Evolutionary conservation across 768 basidiomycete species (phyloP).

Genomic region (Coprinopsis marcescibilis): DNA sequence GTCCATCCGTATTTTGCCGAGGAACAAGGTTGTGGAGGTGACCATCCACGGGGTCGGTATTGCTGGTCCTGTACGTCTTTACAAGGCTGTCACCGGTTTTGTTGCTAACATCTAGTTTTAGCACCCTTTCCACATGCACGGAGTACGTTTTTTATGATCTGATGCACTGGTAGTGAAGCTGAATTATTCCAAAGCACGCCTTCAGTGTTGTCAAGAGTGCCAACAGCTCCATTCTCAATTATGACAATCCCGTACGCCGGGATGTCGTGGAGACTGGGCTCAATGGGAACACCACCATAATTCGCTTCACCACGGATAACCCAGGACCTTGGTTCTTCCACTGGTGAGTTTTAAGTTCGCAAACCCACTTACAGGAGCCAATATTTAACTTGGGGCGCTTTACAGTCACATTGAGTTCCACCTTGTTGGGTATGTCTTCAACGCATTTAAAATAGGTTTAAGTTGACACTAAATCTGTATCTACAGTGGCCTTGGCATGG

Average conservation of each 20-base stretch:
- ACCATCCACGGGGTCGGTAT: conserved; percentile 30
- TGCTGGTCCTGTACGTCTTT: conserved; percentile 11
- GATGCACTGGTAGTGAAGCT: too few relatives aligned
- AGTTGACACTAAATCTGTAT: not conserved
- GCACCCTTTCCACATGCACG: conserved; percentile 45
- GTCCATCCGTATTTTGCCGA: conserved; percentile 37
- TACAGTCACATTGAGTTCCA: conserved; percentile 6
- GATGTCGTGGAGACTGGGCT: conserved; percentile 47
- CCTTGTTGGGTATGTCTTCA: conserved; percentile 15
- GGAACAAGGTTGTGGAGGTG: conserved; percentile 44
- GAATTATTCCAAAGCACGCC: conserved; percentile 19
- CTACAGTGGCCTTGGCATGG: conserved; percentile 24
- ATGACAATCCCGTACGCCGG: conserved; percentile 45
- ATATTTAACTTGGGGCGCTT: not conserved
- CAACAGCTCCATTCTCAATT: conserved; percentile 34
- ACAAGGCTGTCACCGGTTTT: not conserved
- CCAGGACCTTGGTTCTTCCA: conserved; percentile 57
- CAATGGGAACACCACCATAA: conserved; percentile 37
- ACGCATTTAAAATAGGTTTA: not conserved
- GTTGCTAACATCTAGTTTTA: not conserved
- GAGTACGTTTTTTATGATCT: conserved; percentile 26
- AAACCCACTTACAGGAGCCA: not conserved
- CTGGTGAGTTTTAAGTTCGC: conserved; percentile 20
- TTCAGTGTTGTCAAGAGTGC: conserved; percentile 40
- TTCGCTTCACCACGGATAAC: conserved; percentile 66